Evolutionary conservation across 2,329 filamentous ascomycete species (phyloP).

Genomic region (Penicillium janthinellum): DNA sequence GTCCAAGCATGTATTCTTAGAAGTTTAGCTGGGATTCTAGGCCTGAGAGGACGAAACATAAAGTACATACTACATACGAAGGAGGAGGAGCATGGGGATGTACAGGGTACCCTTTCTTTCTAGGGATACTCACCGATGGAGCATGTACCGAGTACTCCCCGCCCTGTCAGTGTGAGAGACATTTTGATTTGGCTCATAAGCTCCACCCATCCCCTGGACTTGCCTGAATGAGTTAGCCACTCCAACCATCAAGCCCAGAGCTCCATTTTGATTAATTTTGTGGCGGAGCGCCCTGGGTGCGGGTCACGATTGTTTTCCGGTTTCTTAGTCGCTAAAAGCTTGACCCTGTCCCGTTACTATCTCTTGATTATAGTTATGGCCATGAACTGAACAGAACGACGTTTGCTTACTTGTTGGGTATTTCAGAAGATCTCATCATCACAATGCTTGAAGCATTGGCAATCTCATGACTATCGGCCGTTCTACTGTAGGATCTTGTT

Average conservation of each 20-base stretch:
- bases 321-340: neutral
- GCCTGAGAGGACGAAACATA: neutral
- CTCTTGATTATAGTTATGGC: neutral
- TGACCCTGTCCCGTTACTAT: neutral
- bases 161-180: neutral
- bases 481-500: neutral
- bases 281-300: constrained; percentile 2
- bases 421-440: neutral
- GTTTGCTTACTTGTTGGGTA: neutral
- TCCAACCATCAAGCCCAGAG: neutral
- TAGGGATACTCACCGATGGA: neutral
- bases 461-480: neutral
- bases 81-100: neutral
- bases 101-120: neutral
- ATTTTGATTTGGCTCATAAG: neutral
- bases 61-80: neutral
- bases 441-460: neutral
- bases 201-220: constrained; percentile 4
- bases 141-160: constrained; percentile 1
- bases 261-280: neutral
- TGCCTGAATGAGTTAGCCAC: neutral
- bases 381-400: neutral
- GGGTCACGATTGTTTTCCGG: constrained; percentile 1
- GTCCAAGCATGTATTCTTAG: constrained; percentile 1
- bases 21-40: constrained; percentile 2